Base-by-base conservation (phyloP, 345 rosid genomes). In the Erodium maritimum region DNA sequence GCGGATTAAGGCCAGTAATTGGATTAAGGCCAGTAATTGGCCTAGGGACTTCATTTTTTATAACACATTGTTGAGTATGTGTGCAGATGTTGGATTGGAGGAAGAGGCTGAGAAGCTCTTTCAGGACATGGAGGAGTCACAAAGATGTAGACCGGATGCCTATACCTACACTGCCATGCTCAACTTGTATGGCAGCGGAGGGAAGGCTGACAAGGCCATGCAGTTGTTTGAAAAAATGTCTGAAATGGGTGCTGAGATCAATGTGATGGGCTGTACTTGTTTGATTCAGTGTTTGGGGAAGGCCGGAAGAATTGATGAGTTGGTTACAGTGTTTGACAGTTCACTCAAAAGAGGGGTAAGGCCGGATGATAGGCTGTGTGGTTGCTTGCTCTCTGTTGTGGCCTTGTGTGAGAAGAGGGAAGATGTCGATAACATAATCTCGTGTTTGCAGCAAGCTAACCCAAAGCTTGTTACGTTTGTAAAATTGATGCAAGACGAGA, bases 211-310 rank as follows among this genome's bases (percentile, higher is more conserved):
- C 10, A 84, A 84, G 70, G 95, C 88, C 0, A 79, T 88, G 83
- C 60, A 66, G 58, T 29, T 82, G 79, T 84, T 91, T 22, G 79
- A 81, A 22, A 87, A 82, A n/a, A n/a, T n/a, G n/a, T n/a, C 64
- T 82, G n/a, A n/a, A n/a, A n/a, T 91, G 86, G 87, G 86, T 9
- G 61, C 86, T 55, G 80, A 66, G 59, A 67, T 83, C 57, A 91
- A 91, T 72, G 93, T 91, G 21, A 91, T 88, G 98, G 96, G 96
- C 13, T 76, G 84, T 42, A 86, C 96, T 64, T 91, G 93, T 67
- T 87, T 88, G 73, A 73, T 88, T 17, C 96, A 81, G 69, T 81
- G 95, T 74, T 67, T 84, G 55, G 95, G 95, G 60, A 91, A 81
- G 72, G 87, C 83, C 4, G 33, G 79, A 64, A 78, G 85, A 73